Evolutionary conservation across 345 rosid species (phyloP).

Genomic region (Chamaenerion angustifolium): DNA sequence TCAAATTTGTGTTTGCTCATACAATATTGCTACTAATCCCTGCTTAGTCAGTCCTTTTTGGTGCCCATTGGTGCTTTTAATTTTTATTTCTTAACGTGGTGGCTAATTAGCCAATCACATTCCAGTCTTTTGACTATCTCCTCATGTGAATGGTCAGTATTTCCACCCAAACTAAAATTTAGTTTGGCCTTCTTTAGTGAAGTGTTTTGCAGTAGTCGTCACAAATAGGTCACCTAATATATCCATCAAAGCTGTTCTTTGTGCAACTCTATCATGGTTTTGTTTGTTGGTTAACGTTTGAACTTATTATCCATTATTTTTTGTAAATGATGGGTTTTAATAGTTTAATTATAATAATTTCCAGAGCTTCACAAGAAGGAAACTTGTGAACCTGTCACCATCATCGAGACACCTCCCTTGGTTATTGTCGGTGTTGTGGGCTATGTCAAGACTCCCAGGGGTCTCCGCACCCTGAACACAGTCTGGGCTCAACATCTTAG

Average conservation of each 20-base stretch:
- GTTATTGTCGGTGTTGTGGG: slow-evolving; percentile 79
- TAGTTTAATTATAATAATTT: neutral
- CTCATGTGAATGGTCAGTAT: slow-evolving; percentile 8
- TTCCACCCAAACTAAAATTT: slow-evolving; percentile 4
- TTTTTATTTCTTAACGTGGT: neutral
- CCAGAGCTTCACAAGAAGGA: slow-evolving; percentile 89
- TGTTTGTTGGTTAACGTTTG: neutral
- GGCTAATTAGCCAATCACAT: slow-evolving; percentile 11
- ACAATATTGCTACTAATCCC: neutral
- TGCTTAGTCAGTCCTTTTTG: neutral
- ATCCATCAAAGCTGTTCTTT: neutral
- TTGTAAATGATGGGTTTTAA: too few relatives aligned
- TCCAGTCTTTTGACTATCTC: slow-evolving; percentile 1
- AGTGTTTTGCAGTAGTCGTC: neutral
- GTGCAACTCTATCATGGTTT: too few relatives aligned
- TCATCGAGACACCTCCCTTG: slow-evolving; percentile 76
- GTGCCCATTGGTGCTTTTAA: neutral
- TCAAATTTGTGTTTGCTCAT: neutral
- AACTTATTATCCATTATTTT: neutral
- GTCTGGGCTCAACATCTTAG: slow-evolving; percentile 89
- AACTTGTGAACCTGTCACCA: slow-evolving; percentile 80
- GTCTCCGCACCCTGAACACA: slow-evolving; percentile 55
- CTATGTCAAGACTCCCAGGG: slow-evolving; percentile 64
- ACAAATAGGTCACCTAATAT: neutral
- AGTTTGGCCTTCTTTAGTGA: slow-evolving; percentile 3